Base-by-base conservation (phyloP, 2,329 filamentous ascomycete species). In the Fusarium pseudograminearum region DNA sequence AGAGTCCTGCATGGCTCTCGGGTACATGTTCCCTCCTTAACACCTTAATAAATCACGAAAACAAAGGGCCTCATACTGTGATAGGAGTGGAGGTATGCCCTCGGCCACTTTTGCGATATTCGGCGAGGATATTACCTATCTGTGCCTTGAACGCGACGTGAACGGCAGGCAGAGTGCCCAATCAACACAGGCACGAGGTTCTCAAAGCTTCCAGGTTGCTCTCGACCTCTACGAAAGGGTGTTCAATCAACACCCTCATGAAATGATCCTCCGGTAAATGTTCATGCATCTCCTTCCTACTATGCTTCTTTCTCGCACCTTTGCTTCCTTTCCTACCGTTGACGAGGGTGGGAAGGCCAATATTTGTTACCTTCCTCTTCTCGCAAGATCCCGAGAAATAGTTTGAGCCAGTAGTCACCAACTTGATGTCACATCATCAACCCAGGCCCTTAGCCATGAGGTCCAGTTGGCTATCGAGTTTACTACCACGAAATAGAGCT, bases 281-380 rank as follows among this genome's bases (percentile, higher is more conserved):
- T 26, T 40, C 8, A 48, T 59, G 45, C 46, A 65, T 20, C 28
- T 44, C 18, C 16, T 59, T 33, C 20, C 14, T 50, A 26, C 8
- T n/a, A n/a, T 30, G 3, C 40, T 16, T 53, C 10, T 20, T 24
- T 22, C 16, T n/a, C 12, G 18, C 7, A 22, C 8, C 4, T 22
- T 38, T 31, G 34, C 38, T 24, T 38, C 22, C 12, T 15, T 16
- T 31, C 28, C n/a, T 16, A 65, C 28, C 11, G 10, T 33, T 45
- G 30, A 41, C 18, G 34, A 40, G 24, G 33, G 41, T 31, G 16
- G 9, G 33, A 47, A 18, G 22, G 36, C 11, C 14, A 24, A 28
- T 36, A 14, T 53, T 44, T 65, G 26, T 20, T 48, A 61, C 61
- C 61, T 54, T 61, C 61, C 61, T 65, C 24, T 65, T 65, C 47